Base-by-base conservation (phyloP, 2,329 filamentous ascomycete species). In the Cryphonectria nitschkei region DNA sequence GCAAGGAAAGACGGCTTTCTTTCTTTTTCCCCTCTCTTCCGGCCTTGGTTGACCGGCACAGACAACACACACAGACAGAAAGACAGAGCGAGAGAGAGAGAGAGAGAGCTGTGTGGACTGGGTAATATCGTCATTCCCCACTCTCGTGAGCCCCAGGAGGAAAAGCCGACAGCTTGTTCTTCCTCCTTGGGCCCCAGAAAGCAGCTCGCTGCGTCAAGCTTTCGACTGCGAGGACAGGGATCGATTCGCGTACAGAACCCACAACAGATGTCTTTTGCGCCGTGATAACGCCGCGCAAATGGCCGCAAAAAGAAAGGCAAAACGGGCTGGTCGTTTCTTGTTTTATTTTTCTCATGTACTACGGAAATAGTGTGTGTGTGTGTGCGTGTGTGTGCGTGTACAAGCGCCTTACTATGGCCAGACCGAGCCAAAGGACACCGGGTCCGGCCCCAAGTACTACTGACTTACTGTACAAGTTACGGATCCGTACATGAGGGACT, bases 111-210 rank as follows among this genome's bases (percentile, higher is more conserved):
- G 62, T 70, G 63, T 72, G 64, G 68, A 64, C 68, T 62, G 68
- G 70, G 68, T 39, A 65, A 68, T 72, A 72, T 72, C 70, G 70
- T 72, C 70, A 72, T 72, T 70, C 70, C 68, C 70, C 70, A 72
- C 70, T 68, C 66, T 70, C 41, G 43, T 54, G 65, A 72, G 68
- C 61, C 67, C 68, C 61, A 63, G 69, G 69, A 70, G 52, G 50
- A 65, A 70, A 72, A 68, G 34, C 68, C 68, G 66, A 67, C 65
- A 46, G 56, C 8, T 37, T 50, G 65, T n/a, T 34, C 32, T 9
- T n/a, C 32, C 16, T 62, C 29, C 34, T 41, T 34, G 64, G 26
- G 37, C 34, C 16, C 26, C 22, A 37, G 2, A 5, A 22, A 62
- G 14, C 19, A 39, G 60, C 32, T 22, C 61, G 54, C 39, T 32